Base-by-base conservation (phyloP, 2,329 filamentous ascomycete genomes). In the Paracoccidioides brasiliensis region DNA sequence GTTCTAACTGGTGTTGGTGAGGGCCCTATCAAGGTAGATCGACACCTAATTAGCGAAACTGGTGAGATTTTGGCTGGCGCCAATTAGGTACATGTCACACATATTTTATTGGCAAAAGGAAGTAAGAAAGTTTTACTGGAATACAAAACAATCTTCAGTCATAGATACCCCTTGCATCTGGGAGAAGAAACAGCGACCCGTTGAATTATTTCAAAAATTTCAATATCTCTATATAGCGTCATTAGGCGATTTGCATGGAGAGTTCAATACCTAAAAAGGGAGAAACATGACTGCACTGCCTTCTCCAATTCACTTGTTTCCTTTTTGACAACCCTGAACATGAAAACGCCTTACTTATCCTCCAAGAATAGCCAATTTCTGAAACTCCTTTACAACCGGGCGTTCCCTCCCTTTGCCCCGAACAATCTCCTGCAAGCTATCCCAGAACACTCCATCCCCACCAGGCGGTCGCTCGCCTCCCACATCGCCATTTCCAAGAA, bases 1-100 rank as follows among this genome's bases (percentile, higher is more conserved):
- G 98, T 98, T 62, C 75, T 90, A 74, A 97, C 94, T 1, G 80
- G 85, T 53, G 93, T 98, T 45, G 93, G 93, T 1, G 88, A 94
- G 69, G 93, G 91, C 0, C 93, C 93, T 0, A 73, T 85, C 60
- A 88, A 82, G 76, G 87, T 89, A 4, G 80, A 91, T 14, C 80
- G 91, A 67, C 84, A 84, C 66, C 73, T 96, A 59, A 80, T 94
- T 58, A 80, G 79, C 60, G 84, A 83, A 67, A 78, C 81, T 55
- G 85, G 85, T 12, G 73, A 79, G 63, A 67, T 71, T 54, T 60
- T 72, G 57, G 61, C 49, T 55, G 59, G 63, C 57, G 64, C 57
- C 38, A 62, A 55, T 54, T 55, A 55, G 50, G 51, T 5, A 15
- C 12, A 38, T 53, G 22, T 22, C 22, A 9, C 22, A 30, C 28